These are phyloP conservation scores for Atkinsonella texensis DNA, from an alignment of 2,329 filamentous ascomycete genomes.

Conservation along the genomic window DNA sequence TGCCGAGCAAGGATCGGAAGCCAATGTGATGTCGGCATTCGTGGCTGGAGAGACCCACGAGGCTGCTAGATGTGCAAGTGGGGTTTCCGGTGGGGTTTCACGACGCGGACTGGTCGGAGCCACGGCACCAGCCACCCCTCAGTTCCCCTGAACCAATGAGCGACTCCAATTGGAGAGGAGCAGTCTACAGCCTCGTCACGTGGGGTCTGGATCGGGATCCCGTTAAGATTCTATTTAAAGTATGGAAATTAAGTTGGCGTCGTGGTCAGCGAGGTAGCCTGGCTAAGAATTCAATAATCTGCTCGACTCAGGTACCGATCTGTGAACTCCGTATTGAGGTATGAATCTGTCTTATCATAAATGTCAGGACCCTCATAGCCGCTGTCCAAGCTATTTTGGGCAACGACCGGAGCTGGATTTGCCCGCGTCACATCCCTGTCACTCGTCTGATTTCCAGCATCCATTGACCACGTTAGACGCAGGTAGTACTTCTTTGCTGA, in stretches of 20 bases:
- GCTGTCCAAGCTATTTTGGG: neutral
- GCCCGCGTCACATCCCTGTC: neutral
- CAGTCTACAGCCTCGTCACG: slow-evolving; percentile 6
- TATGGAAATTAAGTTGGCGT: neutral
- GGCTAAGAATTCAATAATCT: neutral
- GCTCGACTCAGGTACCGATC: neutral
- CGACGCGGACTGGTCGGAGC: neutral
- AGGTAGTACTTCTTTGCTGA: neutral
- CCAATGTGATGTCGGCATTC: slow-evolving; percentile 2
- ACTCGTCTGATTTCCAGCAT: neutral
- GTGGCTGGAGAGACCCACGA: slow-evolving; percentile 3
- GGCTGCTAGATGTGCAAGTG: neutral
- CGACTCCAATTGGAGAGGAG: slow-evolving; percentile 1
- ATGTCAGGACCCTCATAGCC: neutral
- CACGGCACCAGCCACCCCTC: slow-evolving; percentile 1
- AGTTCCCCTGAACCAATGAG: neutral
- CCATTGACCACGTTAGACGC: neutral
- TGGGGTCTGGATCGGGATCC: neutral
- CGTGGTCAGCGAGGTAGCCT: neutral
- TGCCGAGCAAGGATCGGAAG: slow-evolving; percentile 3
- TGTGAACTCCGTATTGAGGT: no score
- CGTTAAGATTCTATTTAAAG: neutral
- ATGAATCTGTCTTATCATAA: no score
- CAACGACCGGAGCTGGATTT: neutral
- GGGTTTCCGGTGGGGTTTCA: neutral